phyloP scores from a whole-genome alignment of 192 early-diverging fungal genomes.

The Entophlyctis helioformis region DNA sequence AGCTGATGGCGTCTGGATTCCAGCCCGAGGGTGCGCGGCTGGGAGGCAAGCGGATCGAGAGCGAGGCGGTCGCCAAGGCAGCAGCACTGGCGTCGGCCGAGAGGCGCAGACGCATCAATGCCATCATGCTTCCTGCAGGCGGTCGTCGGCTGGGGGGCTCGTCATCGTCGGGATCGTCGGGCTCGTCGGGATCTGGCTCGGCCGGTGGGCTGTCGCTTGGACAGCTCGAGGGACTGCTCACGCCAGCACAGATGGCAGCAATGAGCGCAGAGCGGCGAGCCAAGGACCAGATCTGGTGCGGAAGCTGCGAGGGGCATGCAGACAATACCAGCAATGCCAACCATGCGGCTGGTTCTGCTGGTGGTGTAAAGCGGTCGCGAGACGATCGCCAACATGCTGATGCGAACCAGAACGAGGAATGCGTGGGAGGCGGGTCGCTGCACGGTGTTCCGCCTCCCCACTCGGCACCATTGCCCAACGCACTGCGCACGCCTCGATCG shows the following conservation, averaged over 20 bases:
- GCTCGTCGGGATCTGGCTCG: slow-evolving; percentile 10
- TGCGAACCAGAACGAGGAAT: background rate
- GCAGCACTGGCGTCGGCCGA: slow-evolving; percentile 45
- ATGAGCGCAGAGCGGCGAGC: slow-evolving; percentile 54
- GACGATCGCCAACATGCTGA: background rate
- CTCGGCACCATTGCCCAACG: background rate
- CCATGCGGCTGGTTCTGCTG: background rate
- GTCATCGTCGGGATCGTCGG: background rate
- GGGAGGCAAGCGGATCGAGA: slow-evolving; percentile 34
- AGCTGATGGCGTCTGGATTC: slow-evolving; percentile 29
- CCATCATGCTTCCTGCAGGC: slow-evolving; percentile 48
- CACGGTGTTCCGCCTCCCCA: background rate
- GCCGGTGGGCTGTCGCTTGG: too few species aligned
- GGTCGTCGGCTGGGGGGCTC: slow-evolving; percentile 27
- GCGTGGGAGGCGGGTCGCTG: background rate
- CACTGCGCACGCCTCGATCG: background rate
- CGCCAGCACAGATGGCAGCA: slow-evolving; percentile 49
- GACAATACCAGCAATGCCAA: background rate
- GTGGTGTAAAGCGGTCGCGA: background rate
- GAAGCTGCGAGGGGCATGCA: slow-evolving; percentile 12
- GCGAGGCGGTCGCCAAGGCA: slow-evolving; percentile 15
- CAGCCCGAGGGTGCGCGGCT: slow-evolving; percentile 45
- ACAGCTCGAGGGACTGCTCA: too few species aligned
- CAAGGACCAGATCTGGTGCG: slow-evolving; percentile 59
- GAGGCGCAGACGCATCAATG: slow-evolving; percentile 19